Evolutionary conservation across 768 basidiomycete species (phyloP).

Genomic region (Auricularia heimuer): DNA sequence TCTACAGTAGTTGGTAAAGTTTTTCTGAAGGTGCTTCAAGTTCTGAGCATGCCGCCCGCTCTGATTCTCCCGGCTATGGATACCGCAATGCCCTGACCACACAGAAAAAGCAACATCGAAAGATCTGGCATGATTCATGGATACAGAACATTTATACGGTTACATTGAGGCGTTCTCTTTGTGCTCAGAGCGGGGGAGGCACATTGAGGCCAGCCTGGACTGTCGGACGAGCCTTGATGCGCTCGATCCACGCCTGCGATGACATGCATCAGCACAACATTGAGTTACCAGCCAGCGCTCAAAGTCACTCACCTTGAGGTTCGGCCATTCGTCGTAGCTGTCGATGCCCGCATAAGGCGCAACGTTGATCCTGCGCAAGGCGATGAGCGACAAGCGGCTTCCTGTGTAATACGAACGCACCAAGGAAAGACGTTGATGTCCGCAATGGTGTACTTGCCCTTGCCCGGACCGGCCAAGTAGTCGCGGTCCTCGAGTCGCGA

Average conservation of each 20-base stretch:
- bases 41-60: no score
- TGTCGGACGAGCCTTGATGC: slow-evolving; percentile 26
- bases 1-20: no score
- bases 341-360: slow-evolving; percentile 36
- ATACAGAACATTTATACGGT: no score
- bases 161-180: not conserved
- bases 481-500: slow-evolving; percentile 64
- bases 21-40: no score
- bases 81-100: no score
- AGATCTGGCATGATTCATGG: no score
- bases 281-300: no score
- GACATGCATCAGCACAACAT: not conserved
- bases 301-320: slow-evolving; percentile 35
- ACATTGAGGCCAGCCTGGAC: slow-evolving; percentile 25
- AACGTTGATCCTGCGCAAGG: not conserved
- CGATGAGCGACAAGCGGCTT: not conserved
- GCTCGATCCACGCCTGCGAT: slow-evolving; percentile 31
- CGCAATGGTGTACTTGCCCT: slow-evolving; percentile 59
- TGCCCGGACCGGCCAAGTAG: slow-evolving; percentile 67
- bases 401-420: slow-evolving; percentile 24
- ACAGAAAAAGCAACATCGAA: no score
- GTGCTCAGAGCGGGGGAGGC: slow-evolving; percentile 8
- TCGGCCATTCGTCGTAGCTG: slow-evolving; percentile 52
- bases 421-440: slow-evolving; percentile 63
- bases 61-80: no score